Percentiles rank a stretch among this genome's conserved stretches.
These are phyloP conservation scores for Trypanosoma vivax DNA, from an alignment of 208 protist species.

Conservation along the genomic window DNA sequence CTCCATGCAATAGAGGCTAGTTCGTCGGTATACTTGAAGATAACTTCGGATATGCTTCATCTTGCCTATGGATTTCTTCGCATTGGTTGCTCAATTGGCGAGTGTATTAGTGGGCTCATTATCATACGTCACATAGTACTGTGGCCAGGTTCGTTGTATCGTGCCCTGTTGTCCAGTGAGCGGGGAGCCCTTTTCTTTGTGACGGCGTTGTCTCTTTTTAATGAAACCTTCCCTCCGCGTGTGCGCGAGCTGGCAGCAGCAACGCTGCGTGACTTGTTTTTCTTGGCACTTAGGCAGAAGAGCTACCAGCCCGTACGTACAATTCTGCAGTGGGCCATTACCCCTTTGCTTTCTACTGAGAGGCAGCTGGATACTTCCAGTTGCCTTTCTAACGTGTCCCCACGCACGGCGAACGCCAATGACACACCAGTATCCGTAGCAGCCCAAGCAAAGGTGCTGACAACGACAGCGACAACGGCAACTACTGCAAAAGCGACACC, in stretches of 20 bases:
- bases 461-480: background rate
- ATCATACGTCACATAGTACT: constrained; percentile 48
- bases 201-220: constrained; percentile 36
- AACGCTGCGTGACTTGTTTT: constrained; percentile 49
- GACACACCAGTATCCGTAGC: too few species aligned
- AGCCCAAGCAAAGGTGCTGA: background rate
- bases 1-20: constrained; percentile 45
- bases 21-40: constrained; percentile 37
- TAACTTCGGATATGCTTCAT: constrained; percentile 44
- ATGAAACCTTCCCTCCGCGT: constrained; percentile 7
- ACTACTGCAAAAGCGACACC: background rate
- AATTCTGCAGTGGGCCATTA: constrained; percentile 44
- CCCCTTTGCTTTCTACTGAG: constrained; percentile 1
- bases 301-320: constrained; percentile 39
- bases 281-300: constrained; percentile 32
- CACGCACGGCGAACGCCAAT: too few species aligned
- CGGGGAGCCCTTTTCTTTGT: constrained; percentile 42
- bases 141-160: constrained; percentile 38
- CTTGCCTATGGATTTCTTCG: constrained; percentile 39
- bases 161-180: constrained; percentile 29
- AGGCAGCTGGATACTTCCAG: background rate
- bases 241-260: constrained; percentile 55
- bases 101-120: constrained; percentile 48
- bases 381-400: too few species aligned
- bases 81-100: constrained; percentile 32